Base-by-base conservation (phyloP, 441 rosid genomes). In the Erodium chrysanthum region DNA sequence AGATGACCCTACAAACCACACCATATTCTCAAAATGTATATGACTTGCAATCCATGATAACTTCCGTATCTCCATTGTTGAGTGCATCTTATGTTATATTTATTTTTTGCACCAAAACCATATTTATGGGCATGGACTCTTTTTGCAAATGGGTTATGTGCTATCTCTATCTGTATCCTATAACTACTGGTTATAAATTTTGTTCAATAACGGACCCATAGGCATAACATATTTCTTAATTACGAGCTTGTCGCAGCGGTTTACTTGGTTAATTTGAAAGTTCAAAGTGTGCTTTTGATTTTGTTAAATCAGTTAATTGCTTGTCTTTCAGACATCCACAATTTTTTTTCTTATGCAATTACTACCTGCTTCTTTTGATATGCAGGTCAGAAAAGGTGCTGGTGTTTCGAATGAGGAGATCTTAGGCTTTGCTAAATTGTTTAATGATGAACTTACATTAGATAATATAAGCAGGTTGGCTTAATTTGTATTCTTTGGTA, bases 361-460 rank as follows among this genome's bases (percentile, higher is more conserved):
- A 37, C 56, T 21, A 52, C 59, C 58, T 25, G 20, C 14, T 20
- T 40, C 27, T 52, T 2, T 68, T 14, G 8, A 21, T 18, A 63
- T 75, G 63, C 84, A 89, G 96, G 92, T 89, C 69, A 84, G 96
- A 70, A 87, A 73, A 68, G 96, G 96, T 71, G 77, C 79, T 65
- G 63, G 68, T 33, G 92, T 89, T 64, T 81, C 86, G 10, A 89
- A 89, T 75, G 92, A 87, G 29, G 96, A 89, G 71, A 76, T 89
- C 72, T 80, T 89, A 82, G 81, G 86, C 68, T 89, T 89, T 81
- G 96, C 96, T 23, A 89, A 87, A 74, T 83, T 89, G 72, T 89
- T 89, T 76, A 87, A 89, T 73, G 96, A 89, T 67, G 96, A 89
- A 74, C 85, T 89, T 60, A 89, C 96, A 31, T 77, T 89, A 69